These are phyloP conservation scores for Arthrobotrys iridis DNA, from an alignment of 2,329 filamentous ascomycete species.

Conservation along the genomic window DNA sequence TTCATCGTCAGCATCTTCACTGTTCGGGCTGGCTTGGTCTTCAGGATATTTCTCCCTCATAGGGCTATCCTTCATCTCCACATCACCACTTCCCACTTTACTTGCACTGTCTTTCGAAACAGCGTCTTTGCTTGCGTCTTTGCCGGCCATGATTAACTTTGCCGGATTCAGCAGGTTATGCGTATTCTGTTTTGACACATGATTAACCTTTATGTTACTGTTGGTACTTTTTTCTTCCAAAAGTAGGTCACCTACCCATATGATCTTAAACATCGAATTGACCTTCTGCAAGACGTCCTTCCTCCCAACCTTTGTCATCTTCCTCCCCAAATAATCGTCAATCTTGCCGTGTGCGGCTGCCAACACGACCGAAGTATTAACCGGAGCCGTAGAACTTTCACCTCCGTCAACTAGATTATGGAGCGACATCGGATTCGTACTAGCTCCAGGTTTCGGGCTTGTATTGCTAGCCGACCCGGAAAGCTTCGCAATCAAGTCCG, in stretches of 20 bases:
- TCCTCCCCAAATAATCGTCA: slow-evolving; percentile 56
- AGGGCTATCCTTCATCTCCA: slow-evolving; percentile 34
- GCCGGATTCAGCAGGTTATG: slow-evolving; percentile 46
- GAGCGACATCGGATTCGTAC: slow-evolving; percentile 58
- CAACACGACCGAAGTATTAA: slow-evolving; percentile 45
- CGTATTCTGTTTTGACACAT: slow-evolving; percentile 5
- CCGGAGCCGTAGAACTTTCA: slow-evolving; percentile 23
- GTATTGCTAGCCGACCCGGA: slow-evolving; percentile 61
- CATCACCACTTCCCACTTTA: slow-evolving; percentile 9
- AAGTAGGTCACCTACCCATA: slow-evolving; percentile 38
- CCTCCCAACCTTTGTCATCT: slow-evolving; percentile 56
- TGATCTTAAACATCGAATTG: slow-evolving; percentile 52
- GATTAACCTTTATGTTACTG: background rate
- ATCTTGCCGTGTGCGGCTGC: slow-evolving; percentile 55
- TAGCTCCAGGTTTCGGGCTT: slow-evolving; percentile 61
- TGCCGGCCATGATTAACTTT: slow-evolving; percentile 47
- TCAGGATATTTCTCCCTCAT: slow-evolving; percentile 30
- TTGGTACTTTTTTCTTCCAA: no score
- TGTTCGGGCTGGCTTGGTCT: slow-evolving; percentile 35
- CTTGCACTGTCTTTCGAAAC: slow-evolving; percentile 9
- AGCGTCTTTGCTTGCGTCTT: slow-evolving; percentile 31
- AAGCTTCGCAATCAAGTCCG: slow-evolving; percentile 65
- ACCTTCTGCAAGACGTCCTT: slow-evolving; percentile 57
- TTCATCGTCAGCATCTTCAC: slow-evolving; percentile 51
- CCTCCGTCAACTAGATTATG: slow-evolving; percentile 56